Conservation (phyloP, 768 basidiomycete genomes). For the Boletus fagicola region DNA sequence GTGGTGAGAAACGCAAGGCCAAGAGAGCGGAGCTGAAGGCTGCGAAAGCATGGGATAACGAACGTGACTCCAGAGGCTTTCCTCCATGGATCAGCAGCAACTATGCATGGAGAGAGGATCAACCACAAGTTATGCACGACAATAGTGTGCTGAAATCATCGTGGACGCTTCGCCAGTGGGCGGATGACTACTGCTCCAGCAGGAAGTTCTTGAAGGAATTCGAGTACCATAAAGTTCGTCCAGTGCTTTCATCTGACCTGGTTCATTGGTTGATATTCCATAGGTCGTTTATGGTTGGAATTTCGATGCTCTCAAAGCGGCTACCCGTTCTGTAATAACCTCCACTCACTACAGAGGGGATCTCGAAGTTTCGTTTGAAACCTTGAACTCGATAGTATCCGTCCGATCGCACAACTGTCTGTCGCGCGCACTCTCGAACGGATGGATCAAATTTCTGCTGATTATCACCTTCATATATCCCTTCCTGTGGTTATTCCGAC, state of each 20-base stretch:
- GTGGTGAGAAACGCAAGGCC: conserved; percentile 38
- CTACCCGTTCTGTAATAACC: conserved; percentile 37
- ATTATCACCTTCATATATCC: conserved; percentile 73
- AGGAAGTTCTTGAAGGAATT: conserved; percentile 76
- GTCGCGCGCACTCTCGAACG: conserved; percentile 65
- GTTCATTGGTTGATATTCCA: conserved; percentile 27
- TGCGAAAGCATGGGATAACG: conserved; percentile 44
- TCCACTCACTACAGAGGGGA: conserved; percentile 41
- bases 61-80: conserved; percentile 48
- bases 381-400: conserved; percentile 48
- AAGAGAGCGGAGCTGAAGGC: conserved; percentile 42
- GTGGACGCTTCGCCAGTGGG: conserved; percentile 71
- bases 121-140: conserved; percentile 24
- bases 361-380: conserved; percentile 48
- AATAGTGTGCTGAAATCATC: conserved; percentile 46
- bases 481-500: conserved; percentile 77
- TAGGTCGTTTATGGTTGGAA: conserved; percentile 63
- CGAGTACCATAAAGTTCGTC: conserved; percentile 60
- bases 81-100: conserved; percentile 46
- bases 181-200: conserved; percentile 77
- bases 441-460: conserved; percentile 67
- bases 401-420: conserved; percentile 67
- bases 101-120: conserved; percentile 34
- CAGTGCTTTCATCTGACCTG: not conserved
- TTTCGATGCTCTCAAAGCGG: conserved; percentile 39